These are phyloP conservation scores for Tulasnella calospora DNA, from an alignment of 768 basidiomycete species.

Conservation along the genomic window DNA sequence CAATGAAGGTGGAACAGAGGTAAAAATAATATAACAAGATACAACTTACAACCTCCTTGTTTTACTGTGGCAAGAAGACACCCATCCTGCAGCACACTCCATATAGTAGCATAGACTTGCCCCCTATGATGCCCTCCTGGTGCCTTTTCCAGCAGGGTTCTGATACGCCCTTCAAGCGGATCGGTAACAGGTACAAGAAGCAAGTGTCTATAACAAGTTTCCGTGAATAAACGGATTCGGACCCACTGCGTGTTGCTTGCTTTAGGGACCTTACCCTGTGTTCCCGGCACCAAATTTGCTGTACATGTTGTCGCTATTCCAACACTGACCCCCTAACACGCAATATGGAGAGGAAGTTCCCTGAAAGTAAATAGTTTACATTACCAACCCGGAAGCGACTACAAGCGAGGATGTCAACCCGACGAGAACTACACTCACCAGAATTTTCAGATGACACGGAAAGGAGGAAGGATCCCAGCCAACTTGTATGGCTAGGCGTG, in stretches of 20 bases:
- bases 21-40: too few relatives aligned
- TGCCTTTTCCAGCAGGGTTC: neutral
- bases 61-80: neutral
- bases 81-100: neutral
- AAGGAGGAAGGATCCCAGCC: neutral
- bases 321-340: too few relatives aligned
- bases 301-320: too few relatives aligned
- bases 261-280: too few relatives aligned
- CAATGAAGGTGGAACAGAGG: too few relatives aligned
- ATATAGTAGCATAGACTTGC: neutral
- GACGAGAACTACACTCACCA: neutral
- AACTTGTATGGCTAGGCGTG: neutral
- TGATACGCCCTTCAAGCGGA: neutral
- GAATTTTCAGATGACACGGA: neutral
- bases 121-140: neutral
- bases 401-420: neutral
- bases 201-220: too few relatives aligned
- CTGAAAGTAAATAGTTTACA: too few relatives aligned
- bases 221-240: too few relatives aligned
- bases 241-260: too few relatives aligned
- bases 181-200: neutral
- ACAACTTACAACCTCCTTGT: neutral
- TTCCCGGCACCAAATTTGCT: too few relatives aligned
- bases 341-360: too few relatives aligned
- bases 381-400: neutral